These are phyloP conservation scores for Agaricus blazei DNA, from an alignment of 768 basidiomycete species.

Conservation along the genomic window DNA sequence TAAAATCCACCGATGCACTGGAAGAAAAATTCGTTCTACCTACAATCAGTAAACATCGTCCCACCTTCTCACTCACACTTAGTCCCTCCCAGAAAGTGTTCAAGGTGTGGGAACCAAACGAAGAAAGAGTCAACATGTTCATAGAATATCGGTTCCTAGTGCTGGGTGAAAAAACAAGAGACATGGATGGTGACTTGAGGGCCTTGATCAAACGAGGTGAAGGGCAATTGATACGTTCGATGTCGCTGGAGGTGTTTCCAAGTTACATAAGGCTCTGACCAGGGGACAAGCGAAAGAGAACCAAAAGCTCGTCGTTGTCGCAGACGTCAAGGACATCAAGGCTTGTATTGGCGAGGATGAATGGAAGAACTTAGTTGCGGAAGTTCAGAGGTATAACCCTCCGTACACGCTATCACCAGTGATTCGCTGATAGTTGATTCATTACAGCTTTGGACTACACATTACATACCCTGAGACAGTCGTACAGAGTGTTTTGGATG, in stretches of 20 bases:
- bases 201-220: slow-evolving; percentile 53
- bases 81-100: slow-evolving; percentile 41
- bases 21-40: slow-evolving; percentile 52
- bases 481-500: slow-evolving; percentile 42
- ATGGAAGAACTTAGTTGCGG: slow-evolving; percentile 49
- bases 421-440: background rate
- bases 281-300: slow-evolving; percentile 49
- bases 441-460: slow-evolving; percentile 31
- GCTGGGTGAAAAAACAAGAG: slow-evolving; percentile 49
- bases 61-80: slow-evolving; percentile 49
- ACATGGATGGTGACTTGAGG: slow-evolving; percentile 41
- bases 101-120: slow-evolving; percentile 64
- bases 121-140: slow-evolving; percentile 55
- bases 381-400: slow-evolving; percentile 42
- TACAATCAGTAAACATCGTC: slow-evolving; percentile 48
- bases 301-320: slow-evolving; percentile 47
- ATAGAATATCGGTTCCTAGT: slow-evolving; percentile 52
- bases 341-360: slow-evolving; percentile 46
- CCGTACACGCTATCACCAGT: background rate
- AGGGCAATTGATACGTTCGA: slow-evolving; percentile 60
- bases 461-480: slow-evolving; percentile 44
- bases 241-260: slow-evolving; percentile 39
- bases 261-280: slow-evolving; percentile 47
- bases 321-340: slow-evolving; percentile 40
- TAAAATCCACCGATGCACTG: slow-evolving; percentile 39